phyloP scores from a whole-genome alignment of 2,329 filamentous ascomycete genomes.

The Beauveria scarabaeidicola region DNA sequence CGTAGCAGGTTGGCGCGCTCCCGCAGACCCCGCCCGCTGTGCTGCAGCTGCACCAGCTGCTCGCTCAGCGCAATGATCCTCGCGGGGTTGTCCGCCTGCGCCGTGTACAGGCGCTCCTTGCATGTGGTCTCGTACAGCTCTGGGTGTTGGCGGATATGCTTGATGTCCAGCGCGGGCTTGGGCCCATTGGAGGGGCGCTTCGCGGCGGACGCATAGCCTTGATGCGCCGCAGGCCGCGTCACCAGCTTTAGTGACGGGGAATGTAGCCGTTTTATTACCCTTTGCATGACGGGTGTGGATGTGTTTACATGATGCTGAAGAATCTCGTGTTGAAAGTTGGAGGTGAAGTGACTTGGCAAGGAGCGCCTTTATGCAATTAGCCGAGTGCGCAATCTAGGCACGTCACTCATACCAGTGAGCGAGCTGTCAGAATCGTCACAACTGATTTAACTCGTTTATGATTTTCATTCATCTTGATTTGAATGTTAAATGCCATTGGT shows the following conservation, averaged over 20 bases:
- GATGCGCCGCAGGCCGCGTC: constrained; percentile 13
- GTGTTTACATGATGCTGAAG: constrained; percentile 12
- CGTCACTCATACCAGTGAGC: neutral
- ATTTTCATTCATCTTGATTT: neutral
- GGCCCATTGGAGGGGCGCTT: constrained; percentile 59
- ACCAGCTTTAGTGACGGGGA: constrained; percentile 17
- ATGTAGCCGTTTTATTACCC: constrained; percentile 20
- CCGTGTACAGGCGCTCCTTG: constrained; percentile 70
- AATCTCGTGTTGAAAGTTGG: constrained; percentile 1
- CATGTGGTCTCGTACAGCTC: constrained; percentile 77
- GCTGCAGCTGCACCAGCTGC: constrained; percentile 53
- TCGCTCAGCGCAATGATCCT: constrained; percentile 48
- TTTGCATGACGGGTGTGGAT: constrained; percentile 23
- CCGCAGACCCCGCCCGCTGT: constrained; percentile 50
- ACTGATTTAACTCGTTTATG: neutral
- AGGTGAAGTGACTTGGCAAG: constrained; percentile 13
- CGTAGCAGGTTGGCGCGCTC: constrained; percentile 59
- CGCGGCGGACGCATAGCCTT: constrained; percentile 19
- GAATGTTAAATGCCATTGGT: neutral
- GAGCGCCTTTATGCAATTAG: constrained; percentile 24
- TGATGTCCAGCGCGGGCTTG: constrained; percentile 74
- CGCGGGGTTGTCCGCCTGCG: constrained; percentile 44
- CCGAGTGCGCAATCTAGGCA: constrained; percentile 15
- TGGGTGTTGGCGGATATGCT: constrained; percentile 80
- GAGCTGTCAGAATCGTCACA: neutral